Evolutionary conservation across 2,329 filamentous ascomycete genomes (phyloP), one percentile per base, ranked within the genome.

Genomic region (Pyrenophora seminiperda): DNA sequence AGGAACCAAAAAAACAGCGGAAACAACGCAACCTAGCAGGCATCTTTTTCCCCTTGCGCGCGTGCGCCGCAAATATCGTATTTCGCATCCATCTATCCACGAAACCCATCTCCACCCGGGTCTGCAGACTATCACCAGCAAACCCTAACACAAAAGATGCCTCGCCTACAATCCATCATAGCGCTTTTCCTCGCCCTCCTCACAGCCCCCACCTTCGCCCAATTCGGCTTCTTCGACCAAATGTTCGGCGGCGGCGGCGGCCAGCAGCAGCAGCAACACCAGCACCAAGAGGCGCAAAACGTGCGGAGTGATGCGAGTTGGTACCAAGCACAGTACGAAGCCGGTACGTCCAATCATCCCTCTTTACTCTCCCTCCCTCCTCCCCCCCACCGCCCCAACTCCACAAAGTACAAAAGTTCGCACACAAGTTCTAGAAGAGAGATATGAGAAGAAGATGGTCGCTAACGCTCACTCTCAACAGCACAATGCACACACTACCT

Each of bases 141-240:
- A n/a, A n/a, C n/a, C n/a, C n/a, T 31, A 36, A n/a, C 22, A 29
- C 22, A 3, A n/a, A 27, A 9, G 4, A 15, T 13, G 27, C 11
- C 9, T 2, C 15, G 7, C 22, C 3, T 14, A 20, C 14, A 38
- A 31, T 19, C 4, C 20, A 31, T 31, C 36, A 40, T 73, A 24
- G 44, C 76, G 27, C 36, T 73, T 20, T 37, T 73, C 10, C 53
- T 70, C 31, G 70, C 91, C 13, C 32, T 51, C 10, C 76, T 89
- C 41, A 73, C 91, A 20, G 68, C 90, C 51, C 76, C 83, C 54
- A 85, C 81, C 3, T 77, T 82, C 49, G 90, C 90, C 9, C 93
- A 97, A 76, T 97, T 97, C 74, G 88, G 90, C 70, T 96, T 99
- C 83, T 99, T 97, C 76, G 92, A 97, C 73, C 91, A 97, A 66